Evolutionary conservation across 352 stramenopile species (phyloP), one percentile per base, ranked within the genome.

Genomic region (Pythium rhizo-oryzae): DNA sequence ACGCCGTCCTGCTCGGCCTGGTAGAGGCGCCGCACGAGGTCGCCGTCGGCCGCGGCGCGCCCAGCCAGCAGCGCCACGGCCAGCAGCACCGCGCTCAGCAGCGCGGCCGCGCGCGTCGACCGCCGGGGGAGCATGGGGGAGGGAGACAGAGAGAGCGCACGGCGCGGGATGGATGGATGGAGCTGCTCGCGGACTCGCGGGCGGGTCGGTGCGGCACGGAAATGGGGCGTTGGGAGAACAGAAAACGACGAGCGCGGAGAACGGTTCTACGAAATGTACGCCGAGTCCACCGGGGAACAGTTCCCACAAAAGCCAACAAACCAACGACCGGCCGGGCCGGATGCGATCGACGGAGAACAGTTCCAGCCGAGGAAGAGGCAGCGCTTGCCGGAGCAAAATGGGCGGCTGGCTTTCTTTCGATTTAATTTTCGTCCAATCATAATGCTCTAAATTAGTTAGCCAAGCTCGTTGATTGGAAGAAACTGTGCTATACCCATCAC

Each of bases 11-110:
- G 67, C 35, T 84, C 61, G 9, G 81, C 61, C 44, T 71, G 54
- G 75, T 87, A 90, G 23, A 90, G 73, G 11, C 79, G 77, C 21
- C 71, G 74, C 47, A 85, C 81, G 62, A 92, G 75, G 70, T 92
- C 81, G 55, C 72, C 75, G 16, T 72, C 72, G 54, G 70, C 76
- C 4, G 46, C 49, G 43, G 52, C 18, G 44, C 13, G 51, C 54
- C 50, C 53, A 69, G 65, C 11, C 59, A 50, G 53, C 71, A 67
- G 18, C 59, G 53, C 66, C 3, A 78, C 54, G 8, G 46, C 8
- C 56, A 44, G 60, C 85, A 37, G 21, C 44, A 54, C 15, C 56
- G 44, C 25, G 44, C 25, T 25, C 13, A 28, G 8, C 51, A 58
- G 33, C 24, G 25, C 58, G 44, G 21, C 41, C n/a, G 21, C 19